Evolutionary conservation across 805 yeast species (phyloP).

Genomic region (Candida ficus): DNA sequence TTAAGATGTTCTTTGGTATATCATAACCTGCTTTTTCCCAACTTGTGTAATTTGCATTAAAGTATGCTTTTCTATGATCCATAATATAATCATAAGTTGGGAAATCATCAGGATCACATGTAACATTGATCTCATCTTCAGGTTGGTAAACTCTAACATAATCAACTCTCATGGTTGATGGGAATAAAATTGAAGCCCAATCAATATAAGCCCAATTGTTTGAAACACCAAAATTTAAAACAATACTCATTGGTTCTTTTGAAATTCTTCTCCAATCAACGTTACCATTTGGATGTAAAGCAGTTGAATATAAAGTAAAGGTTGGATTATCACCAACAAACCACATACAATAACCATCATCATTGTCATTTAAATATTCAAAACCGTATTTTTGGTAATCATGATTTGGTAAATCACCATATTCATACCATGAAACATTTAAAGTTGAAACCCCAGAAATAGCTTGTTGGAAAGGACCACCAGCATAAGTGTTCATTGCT

Average conservation of each 20-base stretch:
- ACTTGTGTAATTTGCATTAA: slow-evolving; percentile 37
- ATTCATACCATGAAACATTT: slow-evolving; percentile 41
- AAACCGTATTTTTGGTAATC: slow-evolving; percentile 39
- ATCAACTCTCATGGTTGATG: slow-evolving; percentile 38
- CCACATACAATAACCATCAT: slow-evolving; percentile 30
- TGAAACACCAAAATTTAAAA: slow-evolving; percentile 45
- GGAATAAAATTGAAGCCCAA: slow-evolving; percentile 41
- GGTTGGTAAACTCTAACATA: slow-evolving; percentile 49
- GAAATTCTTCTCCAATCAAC: slow-evolving; percentile 42
- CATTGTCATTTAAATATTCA: slow-evolving; percentile 31
- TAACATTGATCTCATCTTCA: slow-evolving; percentile 30
- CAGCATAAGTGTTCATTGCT: slow-evolving; percentile 40
- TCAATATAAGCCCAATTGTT: slow-evolving; percentile 47
- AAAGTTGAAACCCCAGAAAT: slow-evolving; percentile 41
- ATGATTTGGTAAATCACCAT: slow-evolving; percentile 22
- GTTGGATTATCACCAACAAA: slow-evolving; percentile 44
- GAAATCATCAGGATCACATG: slow-evolving; percentile 44
- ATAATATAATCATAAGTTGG: slow-evolving; percentile 44
- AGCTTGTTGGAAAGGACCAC: slow-evolving; percentile 49
- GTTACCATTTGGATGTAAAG: slow-evolving; percentile 46
- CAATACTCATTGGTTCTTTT: slow-evolving; percentile 46
- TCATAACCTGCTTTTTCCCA: slow-evolving; percentile 42
- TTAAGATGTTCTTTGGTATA: slow-evolving; percentile 35
- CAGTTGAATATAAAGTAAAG: slow-evolving; percentile 36
- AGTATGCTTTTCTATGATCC: slow-evolving; percentile 36